Evolutionary conservation across 768 basidiomycete genomes (phyloP).

Genomic region (Trametes coccinea): DNA sequence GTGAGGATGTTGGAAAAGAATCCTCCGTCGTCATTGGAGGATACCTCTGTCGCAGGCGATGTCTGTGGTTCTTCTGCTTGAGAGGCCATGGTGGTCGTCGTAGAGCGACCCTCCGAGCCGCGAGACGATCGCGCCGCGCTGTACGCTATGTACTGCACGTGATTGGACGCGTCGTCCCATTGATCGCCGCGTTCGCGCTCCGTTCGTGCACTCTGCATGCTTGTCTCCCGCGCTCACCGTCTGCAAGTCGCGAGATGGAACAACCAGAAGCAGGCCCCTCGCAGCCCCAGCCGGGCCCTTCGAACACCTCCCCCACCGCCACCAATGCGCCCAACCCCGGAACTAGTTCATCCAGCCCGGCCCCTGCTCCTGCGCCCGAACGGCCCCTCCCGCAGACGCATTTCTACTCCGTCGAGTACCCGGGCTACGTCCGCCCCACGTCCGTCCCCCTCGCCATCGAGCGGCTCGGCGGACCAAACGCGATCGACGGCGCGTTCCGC

Average conservation of each 20-base stretch:
- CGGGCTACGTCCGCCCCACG: conserved; percentile 70
- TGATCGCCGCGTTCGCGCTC: conserved; percentile 3
- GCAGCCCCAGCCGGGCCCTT: neutral
- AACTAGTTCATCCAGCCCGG: neutral
- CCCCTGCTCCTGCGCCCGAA: conserved; percentile 36
- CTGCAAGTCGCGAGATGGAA: conserved; percentile 1
- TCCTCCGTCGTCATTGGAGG: neutral
- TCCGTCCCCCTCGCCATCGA: conserved; percentile 65
- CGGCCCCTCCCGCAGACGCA: conserved; percentile 53
- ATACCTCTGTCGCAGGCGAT: neutral
- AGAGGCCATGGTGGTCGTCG: neutral
- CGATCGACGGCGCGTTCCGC: conserved; percentile 76
- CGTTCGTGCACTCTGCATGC: neutral
- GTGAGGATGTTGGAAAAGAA: conserved; percentile 62
- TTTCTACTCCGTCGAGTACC: conserved; percentile 87
- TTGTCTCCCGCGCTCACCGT: neutral
- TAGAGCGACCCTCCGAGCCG: too few species aligned
- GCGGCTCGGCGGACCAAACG: conserved; percentile 67
- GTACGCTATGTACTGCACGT: conserved; percentile 1
- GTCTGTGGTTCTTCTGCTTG: neutral
- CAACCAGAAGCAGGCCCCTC: conserved; percentile 16
- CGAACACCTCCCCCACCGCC: neutral
- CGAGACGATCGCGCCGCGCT: too few species aligned
- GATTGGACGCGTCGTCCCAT: conserved; percentile 3
- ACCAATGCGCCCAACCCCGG: neutral